These are phyloP conservation scores for Fraxinus sp. DNA, from an alignment of 305 asterid species.

Conservation along the genomic window DNA sequence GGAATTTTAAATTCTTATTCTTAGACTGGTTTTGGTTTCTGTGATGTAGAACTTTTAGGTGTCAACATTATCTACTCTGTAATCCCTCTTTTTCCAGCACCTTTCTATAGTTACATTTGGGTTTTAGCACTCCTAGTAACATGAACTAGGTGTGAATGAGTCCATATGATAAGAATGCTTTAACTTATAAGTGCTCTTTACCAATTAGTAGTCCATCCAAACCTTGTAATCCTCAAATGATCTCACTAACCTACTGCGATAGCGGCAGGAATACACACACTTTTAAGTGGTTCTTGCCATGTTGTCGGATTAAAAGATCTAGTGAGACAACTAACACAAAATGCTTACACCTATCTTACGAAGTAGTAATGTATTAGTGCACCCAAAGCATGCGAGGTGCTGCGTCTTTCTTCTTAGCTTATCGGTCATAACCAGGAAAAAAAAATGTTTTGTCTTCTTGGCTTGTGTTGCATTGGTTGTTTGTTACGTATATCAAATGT, in stretches of 20 bases:
- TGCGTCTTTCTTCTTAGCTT: background rate
- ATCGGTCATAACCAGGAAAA: background rate
- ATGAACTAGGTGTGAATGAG: too few species aligned
- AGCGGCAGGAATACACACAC: background rate
- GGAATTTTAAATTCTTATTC: background rate
- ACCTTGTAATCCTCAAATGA: too few species aligned
- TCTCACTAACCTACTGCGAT: too few species aligned
- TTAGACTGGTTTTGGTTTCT: background rate
- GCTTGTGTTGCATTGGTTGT: too few species aligned
- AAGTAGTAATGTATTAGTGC: background rate
- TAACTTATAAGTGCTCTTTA: too few species aligned
- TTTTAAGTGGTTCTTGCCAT: background rate
- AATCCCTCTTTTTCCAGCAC: background rate
- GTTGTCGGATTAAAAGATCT: background rate
- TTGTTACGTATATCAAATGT: too few species aligned
- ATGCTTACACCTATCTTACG: background rate
- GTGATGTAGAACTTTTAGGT: too few species aligned
- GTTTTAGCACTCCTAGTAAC: too few species aligned
- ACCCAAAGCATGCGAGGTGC: background rate
- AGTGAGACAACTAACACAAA: background rate
- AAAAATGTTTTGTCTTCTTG: too few species aligned
- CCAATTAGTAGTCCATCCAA: too few species aligned
- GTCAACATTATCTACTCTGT: background rate
- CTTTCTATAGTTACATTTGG: background rate
- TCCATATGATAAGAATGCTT: too few species aligned